Conservation (phyloP, 192 early-diverging fungal genomes). For the Phlyctochytrium bullatum region DNA sequence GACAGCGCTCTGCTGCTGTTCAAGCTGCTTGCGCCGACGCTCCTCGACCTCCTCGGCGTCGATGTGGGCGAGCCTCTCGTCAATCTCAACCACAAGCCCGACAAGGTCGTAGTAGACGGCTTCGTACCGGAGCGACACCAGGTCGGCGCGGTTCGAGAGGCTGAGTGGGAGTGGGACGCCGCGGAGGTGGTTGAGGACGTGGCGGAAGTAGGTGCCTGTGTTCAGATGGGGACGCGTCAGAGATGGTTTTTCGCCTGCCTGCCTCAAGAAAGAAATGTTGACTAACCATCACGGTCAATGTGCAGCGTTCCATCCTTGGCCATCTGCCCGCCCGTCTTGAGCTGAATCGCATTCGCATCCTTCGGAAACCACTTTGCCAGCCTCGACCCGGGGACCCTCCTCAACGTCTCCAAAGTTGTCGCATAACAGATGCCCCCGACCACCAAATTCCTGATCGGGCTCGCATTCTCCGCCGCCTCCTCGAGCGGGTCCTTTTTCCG, state of each 20-base stretch:
- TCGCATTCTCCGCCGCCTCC: neutral
- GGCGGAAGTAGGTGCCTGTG: conserved; percentile 41
- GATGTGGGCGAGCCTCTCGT: conserved; percentile 20
- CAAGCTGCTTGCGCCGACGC: neutral
- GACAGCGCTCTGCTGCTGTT: neutral
- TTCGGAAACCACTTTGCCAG: conserved; percentile 22
- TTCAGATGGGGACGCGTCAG: no score
- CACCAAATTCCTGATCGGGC: conserved; percentile 24
- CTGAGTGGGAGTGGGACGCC: conserved; percentile 28
- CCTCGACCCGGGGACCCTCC: conserved; percentile 16
- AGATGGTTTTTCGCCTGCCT: no score
- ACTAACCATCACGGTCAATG: conserved; percentile 43
- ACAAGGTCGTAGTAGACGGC: conserved; percentile 29
- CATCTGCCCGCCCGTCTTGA: conserved; percentile 21
- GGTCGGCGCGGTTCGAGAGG: conserved; percentile 1
- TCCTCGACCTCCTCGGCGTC: neutral
- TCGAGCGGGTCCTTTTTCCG: neutral
- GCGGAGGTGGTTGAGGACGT: conserved; percentile 50
- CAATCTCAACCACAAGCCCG: conserved; percentile 26
- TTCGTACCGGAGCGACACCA: conserved; percentile 14
- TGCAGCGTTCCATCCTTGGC: conserved; percentile 34
- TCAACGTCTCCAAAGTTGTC: conserved; percentile 37
- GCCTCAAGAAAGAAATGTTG: neutral
- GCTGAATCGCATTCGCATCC: conserved; percentile 24
- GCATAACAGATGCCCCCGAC: conserved; percentile 36